Conservation (phyloP, 2,329 filamentous ascomycete species). For the Coniochaeta ligniaria region DNA sequence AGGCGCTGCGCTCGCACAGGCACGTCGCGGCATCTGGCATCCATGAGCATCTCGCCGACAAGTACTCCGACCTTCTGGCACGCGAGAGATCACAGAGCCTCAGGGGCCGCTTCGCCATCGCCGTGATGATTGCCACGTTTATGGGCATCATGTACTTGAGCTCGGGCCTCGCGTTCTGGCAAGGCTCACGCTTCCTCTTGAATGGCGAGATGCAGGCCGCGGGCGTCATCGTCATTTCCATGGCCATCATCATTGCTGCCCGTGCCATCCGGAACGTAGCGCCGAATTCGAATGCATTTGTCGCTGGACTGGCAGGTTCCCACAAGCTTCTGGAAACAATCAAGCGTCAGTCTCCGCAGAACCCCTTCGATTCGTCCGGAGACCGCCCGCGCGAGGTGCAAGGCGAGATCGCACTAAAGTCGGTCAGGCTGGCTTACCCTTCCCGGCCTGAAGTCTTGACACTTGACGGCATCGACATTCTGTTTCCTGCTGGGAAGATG, state of each 20-base stretch:
- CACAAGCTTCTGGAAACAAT: constrained; percentile 41
- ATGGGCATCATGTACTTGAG: constrained; percentile 78
- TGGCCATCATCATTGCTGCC: constrained; percentile 85
- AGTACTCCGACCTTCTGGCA: constrained; percentile 69
- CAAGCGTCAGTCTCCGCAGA: background rate
- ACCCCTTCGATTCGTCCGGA: background rate
- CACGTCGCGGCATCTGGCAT: constrained; percentile 88
- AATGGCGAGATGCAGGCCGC: constrained; percentile 56
- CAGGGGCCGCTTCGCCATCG: constrained; percentile 64
- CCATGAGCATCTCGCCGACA: constrained; percentile 74
- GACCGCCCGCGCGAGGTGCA: background rate
- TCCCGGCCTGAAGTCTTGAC: constrained; percentile 23
- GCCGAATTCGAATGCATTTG: constrained; percentile 79
- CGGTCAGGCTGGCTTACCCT: constrained; percentile 19
- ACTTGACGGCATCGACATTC: constrained; percentile 21
- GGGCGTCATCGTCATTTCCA: constrained; percentile 71
- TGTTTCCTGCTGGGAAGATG: constrained; percentile 13
- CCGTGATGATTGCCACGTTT: constrained; percentile 72
- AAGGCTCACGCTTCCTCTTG: constrained; percentile 67
- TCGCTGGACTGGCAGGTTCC: constrained; percentile 71
- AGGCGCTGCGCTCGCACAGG: constrained; percentile 84
- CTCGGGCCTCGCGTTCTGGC: constrained; percentile 84
- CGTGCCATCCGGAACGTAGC: constrained; percentile 82
- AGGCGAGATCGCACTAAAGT: constrained; percentile 5
- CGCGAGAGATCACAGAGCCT: constrained; percentile 68